Conservation (phyloP, 2,329 filamentous ascomycete species). For the Pestalotiopsis sp. region DNA sequence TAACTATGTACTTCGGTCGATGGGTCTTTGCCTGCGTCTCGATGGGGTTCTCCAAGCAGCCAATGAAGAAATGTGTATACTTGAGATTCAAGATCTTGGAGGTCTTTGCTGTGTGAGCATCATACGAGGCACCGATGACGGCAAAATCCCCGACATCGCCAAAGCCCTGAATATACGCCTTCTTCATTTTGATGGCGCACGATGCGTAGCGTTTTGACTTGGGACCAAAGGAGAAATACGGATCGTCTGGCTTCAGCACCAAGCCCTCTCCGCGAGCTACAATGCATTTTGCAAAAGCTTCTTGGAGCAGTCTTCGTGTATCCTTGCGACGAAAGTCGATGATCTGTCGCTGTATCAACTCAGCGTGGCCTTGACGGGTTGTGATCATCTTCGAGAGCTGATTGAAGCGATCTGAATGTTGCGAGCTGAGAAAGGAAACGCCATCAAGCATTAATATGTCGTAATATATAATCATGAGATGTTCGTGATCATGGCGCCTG, state of each 20-base stretch:
- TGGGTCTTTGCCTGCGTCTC: slow-evolving; percentile 52
- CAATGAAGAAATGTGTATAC: slow-evolving; percentile 83
- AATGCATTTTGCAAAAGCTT: slow-evolving; percentile 69
- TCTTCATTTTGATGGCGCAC: slow-evolving; percentile 81
- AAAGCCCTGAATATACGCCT: slow-evolving; percentile 77
- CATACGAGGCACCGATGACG: slow-evolving; percentile 73
- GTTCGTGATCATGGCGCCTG: slow-evolving; percentile 52
- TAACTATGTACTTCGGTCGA: slow-evolving; percentile 64
- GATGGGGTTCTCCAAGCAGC: slow-evolving; percentile 71
- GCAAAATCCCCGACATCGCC: slow-evolving; percentile 85
- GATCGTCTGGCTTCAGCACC: slow-evolving; percentile 77
- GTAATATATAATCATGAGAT: slow-evolving; percentile 65
- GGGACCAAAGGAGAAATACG: slow-evolving; percentile 67
- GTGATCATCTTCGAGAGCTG: slow-evolving; percentile 58
- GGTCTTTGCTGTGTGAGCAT: slow-evolving; percentile 61
- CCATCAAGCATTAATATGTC: slow-evolving; percentile 58
- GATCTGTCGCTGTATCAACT: slow-evolving; percentile 65
- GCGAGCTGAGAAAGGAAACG: slow-evolving; percentile 49
- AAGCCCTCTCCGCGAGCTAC: slow-evolving; percentile 72
- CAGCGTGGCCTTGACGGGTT: slow-evolving; percentile 60
- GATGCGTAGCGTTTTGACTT: slow-evolving; percentile 39
- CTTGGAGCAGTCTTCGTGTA: slow-evolving; percentile 57
- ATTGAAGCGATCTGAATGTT: slow-evolving; percentile 61
- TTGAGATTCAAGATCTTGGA: slow-evolving; percentile 56
- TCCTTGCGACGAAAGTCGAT: slow-evolving; percentile 64